Evolutionary conservation across 2,329 filamentous ascomycete species (phyloP).

Genomic region (Fusarium ambrosium): DNA sequence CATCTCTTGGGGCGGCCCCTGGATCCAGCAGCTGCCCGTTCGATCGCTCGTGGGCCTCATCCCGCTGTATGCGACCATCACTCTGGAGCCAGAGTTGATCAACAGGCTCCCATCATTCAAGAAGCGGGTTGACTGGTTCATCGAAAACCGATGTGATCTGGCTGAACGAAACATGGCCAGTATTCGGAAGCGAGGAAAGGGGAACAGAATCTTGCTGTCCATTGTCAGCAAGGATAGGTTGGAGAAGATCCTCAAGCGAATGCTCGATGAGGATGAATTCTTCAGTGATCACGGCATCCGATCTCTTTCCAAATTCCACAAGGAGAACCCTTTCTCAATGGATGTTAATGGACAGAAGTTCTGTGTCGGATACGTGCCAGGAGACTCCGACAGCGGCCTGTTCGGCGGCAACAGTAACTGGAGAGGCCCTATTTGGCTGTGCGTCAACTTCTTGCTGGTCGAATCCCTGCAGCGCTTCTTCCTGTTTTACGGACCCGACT

Average conservation of each 20-base stretch:
- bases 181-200: constrained; percentile 91
- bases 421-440: constrained; percentile 95
- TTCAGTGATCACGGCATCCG: constrained; percentile 90
- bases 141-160: constrained; percentile 86
- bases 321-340: constrained; percentile 93
- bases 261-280: constrained; percentile 96
- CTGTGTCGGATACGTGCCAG: constrained; percentile 88
- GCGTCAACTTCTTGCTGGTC: constrained; percentile 94
- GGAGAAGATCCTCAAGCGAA: constrained; percentile 87
- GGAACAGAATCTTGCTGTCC: constrained; percentile 86
- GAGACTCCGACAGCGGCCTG: constrained; percentile 95
- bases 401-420: constrained; percentile 99
- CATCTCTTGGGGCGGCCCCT: constrained; percentile 95
- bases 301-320: constrained; percentile 91
- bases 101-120: constrained; percentile 94
- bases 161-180: constrained; percentile 95
- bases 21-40: constrained; percentile 92
- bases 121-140: constrained; percentile 93
- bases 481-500: constrained; percentile 91
- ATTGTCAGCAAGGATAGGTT: constrained; percentile 95
- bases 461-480: constrained; percentile 96
- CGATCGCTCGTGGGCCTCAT: constrained; percentile 94
- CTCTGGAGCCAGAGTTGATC: constrained; percentile 92
- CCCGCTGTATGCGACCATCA: constrained; percentile 91
- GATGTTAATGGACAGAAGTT: constrained; percentile 94